A percentile compares a stretch with the other conserved stretches of the same genome.
phyloP scores from a whole-genome alignment of 306 rosid species.

The Castanea crenata region DNA sequence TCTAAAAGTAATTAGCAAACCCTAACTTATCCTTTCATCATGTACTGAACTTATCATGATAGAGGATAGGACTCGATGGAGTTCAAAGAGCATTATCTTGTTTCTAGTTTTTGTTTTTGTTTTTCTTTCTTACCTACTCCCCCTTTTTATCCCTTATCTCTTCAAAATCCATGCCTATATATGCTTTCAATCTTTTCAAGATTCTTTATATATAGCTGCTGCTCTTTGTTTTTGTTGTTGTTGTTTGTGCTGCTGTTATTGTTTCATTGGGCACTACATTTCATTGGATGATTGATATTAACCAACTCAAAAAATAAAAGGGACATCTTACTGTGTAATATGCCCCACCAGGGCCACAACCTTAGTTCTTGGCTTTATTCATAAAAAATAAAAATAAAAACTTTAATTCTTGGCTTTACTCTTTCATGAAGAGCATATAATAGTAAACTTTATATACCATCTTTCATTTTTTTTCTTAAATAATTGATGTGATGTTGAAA shows the following conservation, averaged over 20 bases:
- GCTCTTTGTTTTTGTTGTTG: conserved; percentile 25
- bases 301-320: conserved; percentile 6
- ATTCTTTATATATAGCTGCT: conserved; percentile 26
- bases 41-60: not conserved
- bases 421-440: not conserved
- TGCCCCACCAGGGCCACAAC: conserved; percentile 9
- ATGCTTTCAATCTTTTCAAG: conserved; percentile 25
- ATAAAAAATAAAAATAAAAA: not conserved
- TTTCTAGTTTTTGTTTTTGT: not conserved
- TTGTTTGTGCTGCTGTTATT: conserved; percentile 15
- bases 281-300: conserved; percentile 17
- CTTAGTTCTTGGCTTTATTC: not conserved
- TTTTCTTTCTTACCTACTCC: conserved; percentile 7
- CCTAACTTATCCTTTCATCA: too few relatives aligned
- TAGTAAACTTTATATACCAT: not conserved
- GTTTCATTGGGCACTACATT: conserved; percentile 32
- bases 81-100: not conserved
- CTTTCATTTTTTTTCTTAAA: too few relatives aligned
- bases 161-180: conserved; percentile 2
- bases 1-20: too few relatives aligned
- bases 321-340: conserved; percentile 17
- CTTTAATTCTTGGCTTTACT: not conserved
- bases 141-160: conserved; percentile 1
- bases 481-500: not conserved
- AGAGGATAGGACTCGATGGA: not conserved